Evolutionary conservation across 768 basidiomycete species (phyloP), one percentile per base, ranked within the genome.

Genomic region (Myochromella boudieri): DNA sequence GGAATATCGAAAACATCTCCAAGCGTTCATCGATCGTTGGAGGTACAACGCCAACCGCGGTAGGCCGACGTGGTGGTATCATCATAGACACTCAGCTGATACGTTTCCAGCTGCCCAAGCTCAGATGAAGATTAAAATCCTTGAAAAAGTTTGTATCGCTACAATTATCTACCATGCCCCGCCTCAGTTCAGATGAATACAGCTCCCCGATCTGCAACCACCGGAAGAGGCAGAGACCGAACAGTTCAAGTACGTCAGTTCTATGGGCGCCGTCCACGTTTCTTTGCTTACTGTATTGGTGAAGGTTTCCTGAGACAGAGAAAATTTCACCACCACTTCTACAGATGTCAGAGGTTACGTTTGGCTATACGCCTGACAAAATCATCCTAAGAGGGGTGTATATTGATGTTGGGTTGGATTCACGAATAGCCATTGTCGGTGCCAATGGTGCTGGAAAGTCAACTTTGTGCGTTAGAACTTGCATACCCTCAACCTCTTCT

Each of bases 21-120:
- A 98, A 63, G 94, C 95, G 0, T 99, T 97, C 71, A 97, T 99
- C 57, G 97, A 98, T 59, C 78, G 93, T 43, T 99, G 97, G 97
- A 77, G 95, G 58, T 97, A 97, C 68, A 97, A 97, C 57, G 94
- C 94, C 47, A 95, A 95, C 64, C 80, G 95, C 58, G 87, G 87
- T 80, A 66, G 49, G 66, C 50, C n/a, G 15, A 37, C 7, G 43
- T 37, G n/a, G 46, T 46, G n/a, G 15, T 21, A 26, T 14, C 20
- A 7, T 14, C 18, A 29, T 29, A 8, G 28, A 29, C 28, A 29
- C 14, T 32, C 10, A 2, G 29, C 5, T 31, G 28, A 11, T 20
- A 17, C 31, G 15, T 10, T n/a, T 44, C 2, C 20, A 87, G 93
- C 95, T 53, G 82, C 94, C 4, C 94, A 97, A 66, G 94, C 94